Evolutionary conservation across 257 asterid genomes (phyloP).

Genomic region (Cruciata laevipes): DNA sequence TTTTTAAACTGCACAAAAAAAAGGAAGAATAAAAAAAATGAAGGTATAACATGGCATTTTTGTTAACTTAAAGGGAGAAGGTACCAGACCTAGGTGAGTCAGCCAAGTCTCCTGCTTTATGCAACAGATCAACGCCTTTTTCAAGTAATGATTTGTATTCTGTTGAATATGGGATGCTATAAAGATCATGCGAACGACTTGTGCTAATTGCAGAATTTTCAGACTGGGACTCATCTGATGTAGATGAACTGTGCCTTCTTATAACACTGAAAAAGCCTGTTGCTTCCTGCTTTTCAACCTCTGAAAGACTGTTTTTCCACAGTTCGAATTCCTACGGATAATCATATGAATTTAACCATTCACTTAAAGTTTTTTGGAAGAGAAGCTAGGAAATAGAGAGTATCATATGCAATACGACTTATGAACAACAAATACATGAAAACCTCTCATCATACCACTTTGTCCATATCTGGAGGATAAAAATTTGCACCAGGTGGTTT

Average conservation of each 20-base stretch:
- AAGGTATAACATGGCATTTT: background rate
- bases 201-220: conserved; percentile 18
- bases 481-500: conserved; percentile 93
- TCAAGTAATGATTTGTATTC: conserved; percentile 60
- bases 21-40: conserved; percentile 17
- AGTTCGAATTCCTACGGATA: conserved; percentile 65
- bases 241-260: conserved; percentile 66
- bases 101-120: conserved; percentile 75
- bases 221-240: conserved; percentile 37
- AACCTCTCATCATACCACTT: conserved; percentile 45
- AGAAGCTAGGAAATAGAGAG: background rate
- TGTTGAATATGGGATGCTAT: conserved; percentile 63
- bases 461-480: conserved; percentile 94
- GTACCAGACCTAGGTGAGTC: conserved; percentile 51
- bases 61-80: background rate
- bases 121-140: conserved; percentile 67
- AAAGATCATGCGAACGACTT: conserved; percentile 52
- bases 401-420: conserved; percentile 10
- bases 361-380: background rate
- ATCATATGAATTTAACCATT: conserved; percentile 12
- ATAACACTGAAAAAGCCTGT: conserved; percentile 74
- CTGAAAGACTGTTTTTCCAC: conserved; percentile 76
- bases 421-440: conserved; percentile 6
- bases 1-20: conserved; percentile 61
- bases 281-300: conserved; percentile 73